phyloP scores from a whole-genome alignment of 139 green algal species.

The Asterochloris sp. region DNA sequence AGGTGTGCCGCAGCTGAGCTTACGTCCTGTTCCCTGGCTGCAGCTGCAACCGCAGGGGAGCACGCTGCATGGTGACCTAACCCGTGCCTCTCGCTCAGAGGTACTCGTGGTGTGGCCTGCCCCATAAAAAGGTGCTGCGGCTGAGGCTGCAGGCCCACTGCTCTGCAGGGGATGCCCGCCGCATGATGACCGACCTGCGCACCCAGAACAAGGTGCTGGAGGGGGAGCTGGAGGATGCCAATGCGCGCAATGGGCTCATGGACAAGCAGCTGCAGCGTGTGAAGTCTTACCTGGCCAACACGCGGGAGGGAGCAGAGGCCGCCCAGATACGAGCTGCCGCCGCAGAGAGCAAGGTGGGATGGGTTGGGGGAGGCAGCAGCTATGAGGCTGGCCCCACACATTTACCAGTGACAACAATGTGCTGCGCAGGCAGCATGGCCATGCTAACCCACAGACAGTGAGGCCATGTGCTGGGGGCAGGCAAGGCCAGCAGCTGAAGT shows the following conservation, averaged over 20 bases:
- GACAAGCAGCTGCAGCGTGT: slow-evolving; percentile 12
- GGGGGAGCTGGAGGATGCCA: slow-evolving; percentile 4
- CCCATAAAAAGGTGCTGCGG: neutral
- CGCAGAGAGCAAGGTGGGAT: too few relatives aligned
- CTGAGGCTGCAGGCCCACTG: neutral
- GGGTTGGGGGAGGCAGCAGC: too few relatives aligned
- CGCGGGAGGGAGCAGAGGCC: too few relatives aligned
- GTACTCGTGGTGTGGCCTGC: neutral
- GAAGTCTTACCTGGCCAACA: too few relatives aligned
- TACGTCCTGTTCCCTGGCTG: too few relatives aligned
- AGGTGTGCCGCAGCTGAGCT: neutral
- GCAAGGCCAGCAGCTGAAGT: too few relatives aligned
- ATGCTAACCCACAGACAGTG: too few relatives aligned
- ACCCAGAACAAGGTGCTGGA: neutral
- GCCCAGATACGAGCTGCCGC: too few relatives aligned
- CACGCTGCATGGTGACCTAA: neutral
- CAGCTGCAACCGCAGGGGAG: neutral
- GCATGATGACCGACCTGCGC: slow-evolving; percentile 1
- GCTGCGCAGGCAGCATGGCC: too few relatives aligned
- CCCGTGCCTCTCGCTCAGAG: neutral
- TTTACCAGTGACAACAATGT: too few relatives aligned
- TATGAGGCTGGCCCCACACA: too few relatives aligned
- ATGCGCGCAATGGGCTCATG: neutral
- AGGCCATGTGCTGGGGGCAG: too few relatives aligned
- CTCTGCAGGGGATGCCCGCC: neutral